These are phyloP conservation scores for Ceratocystis variospora DNA, from an alignment of 2,329 filamentous ascomycete genomes.

Conservation along the genomic window DNA sequence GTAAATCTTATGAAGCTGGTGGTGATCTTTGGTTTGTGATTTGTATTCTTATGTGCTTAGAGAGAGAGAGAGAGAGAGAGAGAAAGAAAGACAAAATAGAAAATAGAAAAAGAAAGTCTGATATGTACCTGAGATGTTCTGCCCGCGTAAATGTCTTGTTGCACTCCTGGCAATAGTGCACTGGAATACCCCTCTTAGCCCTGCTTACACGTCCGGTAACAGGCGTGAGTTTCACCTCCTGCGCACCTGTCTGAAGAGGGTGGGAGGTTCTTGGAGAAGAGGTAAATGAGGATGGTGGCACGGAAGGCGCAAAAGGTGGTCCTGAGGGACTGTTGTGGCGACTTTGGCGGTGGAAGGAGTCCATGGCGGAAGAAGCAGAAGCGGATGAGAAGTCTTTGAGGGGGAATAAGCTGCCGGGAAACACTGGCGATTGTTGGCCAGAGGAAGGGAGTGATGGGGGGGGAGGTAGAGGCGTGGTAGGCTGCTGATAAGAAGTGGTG, in stretches of 20 bases:
- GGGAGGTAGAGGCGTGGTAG: background rate
- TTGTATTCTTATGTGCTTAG: background rate
- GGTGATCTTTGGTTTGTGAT: background rate
- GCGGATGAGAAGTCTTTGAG: background rate
- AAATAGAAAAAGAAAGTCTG: background rate
- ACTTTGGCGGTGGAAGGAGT: background rate
- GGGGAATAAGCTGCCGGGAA: background rate
- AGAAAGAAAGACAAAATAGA: background rate
- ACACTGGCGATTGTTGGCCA: background rate
- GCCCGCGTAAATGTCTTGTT: slow-evolving; percentile 47
- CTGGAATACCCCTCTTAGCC: slow-evolving; percentile 45
- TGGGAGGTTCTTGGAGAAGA: background rate
- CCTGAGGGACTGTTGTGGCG: background rate
- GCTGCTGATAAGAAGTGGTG: background rate
- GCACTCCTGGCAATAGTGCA: slow-evolving; percentile 37
- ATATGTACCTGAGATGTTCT: slow-evolving; percentile 44
- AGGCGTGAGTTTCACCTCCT: slow-evolving; percentile 38
- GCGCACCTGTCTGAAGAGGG: background rate
- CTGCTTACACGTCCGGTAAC: slow-evolving; percentile 44
- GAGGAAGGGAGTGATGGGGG: background rate
- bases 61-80: slow-evolving; percentile 22
- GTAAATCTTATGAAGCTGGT: background rate
- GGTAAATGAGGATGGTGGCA: background rate
- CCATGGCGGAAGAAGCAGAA: background rate
- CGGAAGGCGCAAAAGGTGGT: background rate